Evolutionary conservation across 1,139 yeast species (phyloP).

Genomic region (Lodderomyces beijingensis): DNA sequence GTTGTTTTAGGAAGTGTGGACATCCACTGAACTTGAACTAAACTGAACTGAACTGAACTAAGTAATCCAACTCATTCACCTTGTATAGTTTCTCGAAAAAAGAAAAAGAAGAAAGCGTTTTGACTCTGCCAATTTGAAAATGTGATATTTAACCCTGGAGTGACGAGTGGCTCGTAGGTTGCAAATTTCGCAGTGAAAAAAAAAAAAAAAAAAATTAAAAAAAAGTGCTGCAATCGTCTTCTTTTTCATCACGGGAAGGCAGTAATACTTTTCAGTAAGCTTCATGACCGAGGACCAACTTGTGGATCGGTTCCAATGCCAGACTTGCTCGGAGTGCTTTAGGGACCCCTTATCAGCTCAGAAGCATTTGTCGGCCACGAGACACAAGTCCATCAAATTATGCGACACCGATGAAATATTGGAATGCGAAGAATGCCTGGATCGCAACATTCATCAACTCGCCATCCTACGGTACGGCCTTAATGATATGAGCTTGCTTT

Average conservation of each 20-base stretch:
- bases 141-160: too few relatives aligned
- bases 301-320: too few relatives aligned
- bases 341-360: conserved; percentile 21
- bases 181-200: neutral
- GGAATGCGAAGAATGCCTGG: conserved; percentile 56
- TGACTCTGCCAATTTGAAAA: too few relatives aligned
- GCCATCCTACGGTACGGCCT: conserved; percentile 52
- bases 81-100: too few relatives aligned
- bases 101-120: neutral
- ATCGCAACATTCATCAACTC: conserved; percentile 51
- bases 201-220: too few relatives aligned
- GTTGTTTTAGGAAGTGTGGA: conserved; percentile 58
- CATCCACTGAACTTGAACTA: conserved; percentile 6
- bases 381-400: conserved; percentile 48
- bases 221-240: too few relatives aligned
- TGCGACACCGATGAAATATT: conserved; percentile 33
- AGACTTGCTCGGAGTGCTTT: conserved; percentile 24
- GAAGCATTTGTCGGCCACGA: conserved; percentile 48
- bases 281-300: too few relatives aligned
- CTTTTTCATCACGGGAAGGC: too few relatives aligned
- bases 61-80: too few relatives aligned
- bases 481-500: conserved; percentile 49
- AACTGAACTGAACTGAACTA: too few relatives aligned
- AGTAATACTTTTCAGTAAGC: too few relatives aligned
- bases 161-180: neutral